Base-by-base conservation (phyloP, 2,329 filamentous ascomycete genomes). In the Aspergillus sp. region DNA sequence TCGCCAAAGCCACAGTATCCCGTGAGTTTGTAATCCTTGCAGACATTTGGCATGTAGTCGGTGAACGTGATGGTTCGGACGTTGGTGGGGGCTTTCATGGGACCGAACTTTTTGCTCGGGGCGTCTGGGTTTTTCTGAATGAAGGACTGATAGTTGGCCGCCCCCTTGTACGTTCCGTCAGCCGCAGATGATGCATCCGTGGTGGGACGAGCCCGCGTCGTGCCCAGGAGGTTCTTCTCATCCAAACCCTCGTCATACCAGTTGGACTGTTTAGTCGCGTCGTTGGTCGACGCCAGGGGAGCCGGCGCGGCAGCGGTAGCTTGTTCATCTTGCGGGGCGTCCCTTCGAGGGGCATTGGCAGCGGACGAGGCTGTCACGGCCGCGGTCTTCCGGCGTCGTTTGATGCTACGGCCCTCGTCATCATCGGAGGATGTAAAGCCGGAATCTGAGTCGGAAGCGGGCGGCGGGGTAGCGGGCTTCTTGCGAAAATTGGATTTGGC, bases 41-140 rank as follows among this genome's bases (percentile, higher is more conserved):
- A 99, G 0, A 96, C 90, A 66, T 98, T 94, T 0, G 94, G 92
- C 0, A 90, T 89, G 72, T 91, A 98, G 72, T 99, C 95, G 32
- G 87, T 96, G 6, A 94, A 85, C 0, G 93, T 98, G 64, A 96
- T 89, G 2, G 90, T 96, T 54, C 95, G 87, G 57, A 99, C 88
- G 69, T 98, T 98, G 1, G 91, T 90, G 0, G 94, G 85, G 1
- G 75, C 90, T 76, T 96, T 96, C 62, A 96, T 84, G 0, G 95
- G 95, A 0, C 95, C 95, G 31, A 96, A 89, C 39, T 85, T 82
- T 63, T 87, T 84, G 29, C 78, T 80, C 2, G 87, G 85, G 7
- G 90, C 88, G 72, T 96, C 84, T 18, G 90, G 87, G 67, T 94
- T 94, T 79, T 89, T 93, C 68, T 89, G 85, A 61, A 96, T 90